Base-by-base conservation (phyloP, 306 rosid genomes). In the Lablab purpureus region DNA sequence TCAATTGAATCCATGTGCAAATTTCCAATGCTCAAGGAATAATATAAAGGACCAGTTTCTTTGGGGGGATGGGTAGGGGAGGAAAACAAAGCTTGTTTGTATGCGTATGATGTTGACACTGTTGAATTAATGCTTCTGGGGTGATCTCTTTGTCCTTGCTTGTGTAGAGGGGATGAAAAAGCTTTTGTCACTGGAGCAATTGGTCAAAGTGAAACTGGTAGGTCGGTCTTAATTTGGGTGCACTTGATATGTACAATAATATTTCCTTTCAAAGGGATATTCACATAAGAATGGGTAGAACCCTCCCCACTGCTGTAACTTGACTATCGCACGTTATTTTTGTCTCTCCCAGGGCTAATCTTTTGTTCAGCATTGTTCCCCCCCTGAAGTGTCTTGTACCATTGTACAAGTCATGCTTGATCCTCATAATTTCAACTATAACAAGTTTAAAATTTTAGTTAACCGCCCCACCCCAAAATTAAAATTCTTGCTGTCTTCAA, bases 101-200 rank as follows among this genome's bases (percentile, higher is more conserved):
- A 23, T 43, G 69, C 54, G 5, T 45, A 40, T 14, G 69, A 69
- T 73, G 32, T 32, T 68, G 21, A 50, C 55, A 30, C 18, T 45
- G 41, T 67, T 28, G 75, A 41, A 22, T 45, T 60, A 73, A 73
- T 73, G 22, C 41, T 55, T 21, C 22, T 4, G 65, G 18, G 37
- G 65, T 73, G 74, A 80, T 46, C 8, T 73, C 17, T 80, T 73
- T 27, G 23, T 62, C 68, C 50, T 37, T 76, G 85, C 51, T 70
- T 76, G 74, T 50, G 74, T 70, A 37, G 74, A 19, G 43, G 28
- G 46, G 67, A 68, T 59, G 60, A 63, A 77, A 40, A 51, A 30
- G 41, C 34, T 66, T 70, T 62, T 75, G 58, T 82, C 74, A 28
- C 70, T 62, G 68, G 54, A 59, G 76, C 73, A 47, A n/a, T 55